A percentile compares a stretch with the other conserved stretches of the same genome.
Evolutionary conservation across 345 rosid species (phyloP).

Genomic region (Kandelia obovata): DNA sequence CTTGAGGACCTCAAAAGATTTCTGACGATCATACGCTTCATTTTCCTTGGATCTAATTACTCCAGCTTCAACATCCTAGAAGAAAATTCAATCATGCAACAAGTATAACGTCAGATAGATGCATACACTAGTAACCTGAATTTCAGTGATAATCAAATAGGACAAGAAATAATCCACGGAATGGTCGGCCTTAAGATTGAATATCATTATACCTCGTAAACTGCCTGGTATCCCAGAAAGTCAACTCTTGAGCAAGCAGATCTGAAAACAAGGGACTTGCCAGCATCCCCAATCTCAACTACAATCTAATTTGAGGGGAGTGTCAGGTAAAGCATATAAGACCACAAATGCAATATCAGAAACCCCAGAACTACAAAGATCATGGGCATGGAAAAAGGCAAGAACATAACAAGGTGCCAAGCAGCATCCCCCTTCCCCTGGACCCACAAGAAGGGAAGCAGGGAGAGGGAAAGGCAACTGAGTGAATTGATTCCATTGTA

Average conservation of each 20-base stretch:
- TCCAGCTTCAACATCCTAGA: slow-evolving; percentile 70
- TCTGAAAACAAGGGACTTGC: slow-evolving; percentile 56
- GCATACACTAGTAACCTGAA: not conserved
- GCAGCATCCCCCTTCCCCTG: too few relatives aligned
- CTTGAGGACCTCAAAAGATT: slow-evolving; percentile 51
- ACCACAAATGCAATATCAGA: slow-evolving; percentile 5
- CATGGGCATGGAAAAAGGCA: not conserved
- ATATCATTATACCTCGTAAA: slow-evolving; percentile 56
- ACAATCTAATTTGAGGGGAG: slow-evolving; percentile 50
- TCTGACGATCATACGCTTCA: slow-evolving; percentile 39
- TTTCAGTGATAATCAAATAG: not conserved
- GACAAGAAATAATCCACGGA: not conserved
- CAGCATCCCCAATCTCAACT: slow-evolving; percentile 60
- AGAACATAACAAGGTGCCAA: too few relatives aligned
- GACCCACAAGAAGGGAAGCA: too few relatives aligned
- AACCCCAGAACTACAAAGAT: not conserved
- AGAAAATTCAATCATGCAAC: slow-evolving; percentile 12
- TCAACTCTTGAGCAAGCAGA: slow-evolving; percentile 64
- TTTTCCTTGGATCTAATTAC: slow-evolving; percentile 46
- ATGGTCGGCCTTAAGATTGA: not conserved
- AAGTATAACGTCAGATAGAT: slow-evolving; percentile 6
- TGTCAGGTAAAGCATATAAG: slow-evolving; percentile 11
- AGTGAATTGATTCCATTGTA: too few relatives aligned
- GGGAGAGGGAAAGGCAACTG: too few relatives aligned
- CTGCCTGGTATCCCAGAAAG: slow-evolving; percentile 84